Base-by-base conservation (phyloP, 352 stramenopile species). In the Globisporangium spinosum region DNA sequence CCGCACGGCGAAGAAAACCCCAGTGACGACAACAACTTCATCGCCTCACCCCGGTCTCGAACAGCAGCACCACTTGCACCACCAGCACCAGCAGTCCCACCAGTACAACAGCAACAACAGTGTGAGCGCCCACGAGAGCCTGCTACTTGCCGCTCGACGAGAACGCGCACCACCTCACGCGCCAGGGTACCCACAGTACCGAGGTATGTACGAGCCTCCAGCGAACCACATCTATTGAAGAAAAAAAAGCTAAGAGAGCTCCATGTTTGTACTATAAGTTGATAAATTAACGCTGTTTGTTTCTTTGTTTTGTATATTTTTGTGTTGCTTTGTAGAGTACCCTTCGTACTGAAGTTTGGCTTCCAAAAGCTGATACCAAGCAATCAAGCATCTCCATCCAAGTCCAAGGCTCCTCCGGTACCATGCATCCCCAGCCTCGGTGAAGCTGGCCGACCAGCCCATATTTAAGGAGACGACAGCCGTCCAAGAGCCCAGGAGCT, bases 1-100 rank as follows among this genome's bases (percentile, higher is more conserved):
- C n/a, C 83, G 83, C 34, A 75, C 75, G 29, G 75, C 89, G 66
- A 91, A 91, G 69, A 53, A 60, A 9, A 9, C 75, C 72, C 10
- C 61, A 72, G 2, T 9, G 10, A 17, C 55, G 20, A 5, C 55
- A 9, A 27, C 10, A 29, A 15, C 9, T 22, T 51, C 17, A 22
- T 7, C 43, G 4, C 53, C 55, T 9, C 27, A 8, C 4, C 22
- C 15, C 9, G 55, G 17, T 43, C 55, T 15, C 8, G 29, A 49
- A 23, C 32, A 62, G 8, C 56, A 35, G 13, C 53, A 35, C 4
- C 53, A n/a, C 25, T 4, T 20, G 15, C 53, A 49, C 34, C 32
- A 62, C 32, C 51, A 58, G 3, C 54, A 13, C 4, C 54, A 60
- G 8, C 25, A 23, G 4, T n/a, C 12, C 6, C 25, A 59, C 2